Evolutionary conservation across 805 yeast species (phyloP), one percentile per base, ranked within the genome.

Genomic region (Cyberlindnera mississippiensis): DNA sequence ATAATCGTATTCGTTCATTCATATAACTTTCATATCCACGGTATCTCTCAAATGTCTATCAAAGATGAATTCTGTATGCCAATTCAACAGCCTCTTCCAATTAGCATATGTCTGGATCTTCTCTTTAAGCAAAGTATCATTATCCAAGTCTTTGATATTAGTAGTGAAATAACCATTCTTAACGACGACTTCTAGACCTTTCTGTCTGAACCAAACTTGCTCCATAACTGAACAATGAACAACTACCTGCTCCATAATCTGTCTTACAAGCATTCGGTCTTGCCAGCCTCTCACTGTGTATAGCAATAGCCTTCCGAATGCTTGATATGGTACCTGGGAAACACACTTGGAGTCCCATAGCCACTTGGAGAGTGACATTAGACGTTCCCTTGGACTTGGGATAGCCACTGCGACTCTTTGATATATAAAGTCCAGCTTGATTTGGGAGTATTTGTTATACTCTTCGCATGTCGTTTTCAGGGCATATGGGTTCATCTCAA

Each of bases 321-420:
- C 49, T 9, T 45, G 38, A 34, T 43, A 56, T 19, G 61, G 61
- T 1, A 46, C 58, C 27, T 48, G 49, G 5, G 53, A 18, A 2
- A 34, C 20, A 14, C 54, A 44, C 14, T 49, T 42, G 7, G 43
- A 38, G 1, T 48, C 38, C 56, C 57, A 50, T 19, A 56, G 18
- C 60, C 60, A 56, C 30, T 35, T 40, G 12, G 48, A 47, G 10
- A 52, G 19, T 6, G 33, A 33, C 37, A 46, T 32, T 6, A 55
- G 15, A 3, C 36, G 36, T 6, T 46, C 42, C 6, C 40, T 40
- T 3, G 46, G 41, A 13, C 45, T 38, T 2, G 50, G 44, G 9
- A 42, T 41, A 9, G 33, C 14, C 30, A 41, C 17, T 4, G 43
- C 33, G 6, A 45, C 30, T 11, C 14, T 24, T 22, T 28, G 15